Evolutionary conservation across 352 stramenopile species (phyloP), one percentile per base, ranked within the genome.

Genomic region (Pythium folliculosum): DNA sequence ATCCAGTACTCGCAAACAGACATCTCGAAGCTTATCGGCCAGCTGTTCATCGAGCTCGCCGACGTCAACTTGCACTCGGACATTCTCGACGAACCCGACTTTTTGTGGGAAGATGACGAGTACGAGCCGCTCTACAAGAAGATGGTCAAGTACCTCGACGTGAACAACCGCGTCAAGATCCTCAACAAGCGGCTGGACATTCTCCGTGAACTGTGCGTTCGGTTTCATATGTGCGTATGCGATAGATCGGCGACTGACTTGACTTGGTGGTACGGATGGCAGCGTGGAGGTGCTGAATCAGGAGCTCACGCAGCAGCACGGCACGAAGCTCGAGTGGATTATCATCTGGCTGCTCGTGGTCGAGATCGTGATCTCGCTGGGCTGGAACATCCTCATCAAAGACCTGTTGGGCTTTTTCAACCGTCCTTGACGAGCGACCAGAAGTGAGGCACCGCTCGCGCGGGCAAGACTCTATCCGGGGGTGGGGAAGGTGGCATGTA

Each of bases 141-240:
- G 53, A 90, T 97, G 71, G 71, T 90, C 48, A 91, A 95, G 65
- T 98, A 98, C 71, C 71, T 98, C 37, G 92, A 98, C 63, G 88
- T 98, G 63, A 77, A 85, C n/a, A 91, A 84, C 48, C 86, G 95
- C 59, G 85, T 98, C 45, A 89, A 91, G 37, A 90, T 98, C 32
- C 72, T 98, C 48, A 98, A 98, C 79, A 97, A 94, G 69, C 89
- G 95, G 2, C 84, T 98, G 19, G 91, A 97, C 56, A 95, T 98
- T 53, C 72, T 98, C 22, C 84, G 84, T 45, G 93, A 98, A 69
- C 79, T 98, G 73, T 92, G 77, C 57, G 86, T 80, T 21, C 12
- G 35, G 9, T 47, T 27, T 43, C 23, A 19, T 40, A 43, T 7
- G 40, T 47, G 40, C 0, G 17, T 6, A n/a, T n/a, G 10, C n/a